phyloP scores from a whole-genome alignment of 768 basidiomycete species.

The Tremella mesenterica region DNA sequence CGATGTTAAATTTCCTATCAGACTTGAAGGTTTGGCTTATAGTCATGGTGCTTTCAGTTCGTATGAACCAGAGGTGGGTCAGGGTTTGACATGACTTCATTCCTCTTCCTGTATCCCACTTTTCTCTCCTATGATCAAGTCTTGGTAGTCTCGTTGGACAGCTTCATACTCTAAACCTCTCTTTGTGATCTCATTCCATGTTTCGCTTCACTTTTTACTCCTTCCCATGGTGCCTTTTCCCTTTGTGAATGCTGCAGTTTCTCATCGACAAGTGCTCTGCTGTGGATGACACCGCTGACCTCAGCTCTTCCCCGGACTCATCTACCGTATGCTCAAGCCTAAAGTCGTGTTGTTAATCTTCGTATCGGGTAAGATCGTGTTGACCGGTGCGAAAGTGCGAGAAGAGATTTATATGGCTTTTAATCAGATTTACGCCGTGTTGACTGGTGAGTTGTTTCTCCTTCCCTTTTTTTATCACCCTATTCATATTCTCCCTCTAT shows the following conservation, averaged over 20 bases:
- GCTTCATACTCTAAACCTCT: no score
- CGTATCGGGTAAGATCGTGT: constrained; percentile 96
- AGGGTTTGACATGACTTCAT: no score
- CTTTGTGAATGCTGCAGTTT: no score
- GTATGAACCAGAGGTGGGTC: constrained; percentile 88
- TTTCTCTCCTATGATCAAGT: no score
- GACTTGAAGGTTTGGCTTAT: constrained; percentile 93
- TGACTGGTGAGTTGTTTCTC: constrained; percentile 47
- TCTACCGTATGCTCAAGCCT: constrained; percentile 99
- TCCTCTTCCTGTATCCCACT: no score
- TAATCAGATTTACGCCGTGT: constrained; percentile 97
- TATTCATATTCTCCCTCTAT: background rate
- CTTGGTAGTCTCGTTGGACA: no score
- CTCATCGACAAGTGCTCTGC: no score
- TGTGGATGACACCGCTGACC: background rate
- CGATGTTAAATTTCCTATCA: constrained; percentile 98
- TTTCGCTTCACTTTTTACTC: no score
- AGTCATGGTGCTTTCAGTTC: constrained; percentile 96
- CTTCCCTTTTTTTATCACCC: background rate
- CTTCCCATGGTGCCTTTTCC: no score
- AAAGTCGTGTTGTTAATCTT: constrained; percentile 98
- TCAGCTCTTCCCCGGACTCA: constrained; percentile 94
- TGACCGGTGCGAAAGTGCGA: constrained; percentile 98
- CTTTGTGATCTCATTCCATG: no score
- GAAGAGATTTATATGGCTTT: constrained; percentile 99